Conservation (phyloP, 371 early-diverging fungal species). For the Apophysomyces sp. region DNA sequence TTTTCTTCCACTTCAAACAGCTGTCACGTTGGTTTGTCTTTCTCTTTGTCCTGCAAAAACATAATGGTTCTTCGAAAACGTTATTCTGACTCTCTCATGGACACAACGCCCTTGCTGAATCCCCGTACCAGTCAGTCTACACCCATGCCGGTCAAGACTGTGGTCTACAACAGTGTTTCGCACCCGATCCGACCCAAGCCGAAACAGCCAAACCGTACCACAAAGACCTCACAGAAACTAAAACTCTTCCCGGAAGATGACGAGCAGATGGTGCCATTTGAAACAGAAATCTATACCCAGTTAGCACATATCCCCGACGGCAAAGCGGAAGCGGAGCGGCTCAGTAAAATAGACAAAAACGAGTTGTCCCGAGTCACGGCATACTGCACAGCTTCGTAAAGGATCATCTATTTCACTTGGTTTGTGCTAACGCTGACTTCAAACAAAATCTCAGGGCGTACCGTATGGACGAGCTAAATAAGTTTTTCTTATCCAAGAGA, state of each 20-base stretch:
- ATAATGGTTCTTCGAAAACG: neutral
- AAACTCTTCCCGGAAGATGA: constrained; percentile 85
- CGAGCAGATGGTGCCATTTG: constrained; percentile 23
- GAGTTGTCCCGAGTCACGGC: constrained; percentile 73
- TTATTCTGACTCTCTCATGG: neutral
- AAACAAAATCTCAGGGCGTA: constrained; percentile 34
- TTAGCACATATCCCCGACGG: constrained; percentile 38
- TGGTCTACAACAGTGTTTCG: neutral
- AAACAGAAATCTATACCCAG: constrained; percentile 32
- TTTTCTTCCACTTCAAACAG: neutral
- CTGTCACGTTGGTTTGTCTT: neutral
- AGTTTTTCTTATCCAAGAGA: constrained; percentile 47
- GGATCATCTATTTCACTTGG: neutral
- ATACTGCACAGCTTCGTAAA: constrained; percentile 76
- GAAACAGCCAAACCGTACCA: constrained; percentile 70
- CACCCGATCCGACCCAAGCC: constrained; percentile 13
- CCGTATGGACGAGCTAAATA: constrained; percentile 51
- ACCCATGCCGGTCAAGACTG: neutral
- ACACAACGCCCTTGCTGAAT: neutral
- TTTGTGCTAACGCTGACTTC: neutral
- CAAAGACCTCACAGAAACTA: constrained; percentile 88
- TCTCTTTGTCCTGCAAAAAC: neutral
- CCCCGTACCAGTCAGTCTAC: neutral
- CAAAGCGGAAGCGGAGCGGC: constrained; percentile 32
- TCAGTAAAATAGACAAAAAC: constrained; percentile 32